Percentiles rank a stretch among this genome's conserved stretches.
Conservation (phyloP, 2,329 filamentous ascomycete genomes). For the Aspergillus fijiensis region DNA sequence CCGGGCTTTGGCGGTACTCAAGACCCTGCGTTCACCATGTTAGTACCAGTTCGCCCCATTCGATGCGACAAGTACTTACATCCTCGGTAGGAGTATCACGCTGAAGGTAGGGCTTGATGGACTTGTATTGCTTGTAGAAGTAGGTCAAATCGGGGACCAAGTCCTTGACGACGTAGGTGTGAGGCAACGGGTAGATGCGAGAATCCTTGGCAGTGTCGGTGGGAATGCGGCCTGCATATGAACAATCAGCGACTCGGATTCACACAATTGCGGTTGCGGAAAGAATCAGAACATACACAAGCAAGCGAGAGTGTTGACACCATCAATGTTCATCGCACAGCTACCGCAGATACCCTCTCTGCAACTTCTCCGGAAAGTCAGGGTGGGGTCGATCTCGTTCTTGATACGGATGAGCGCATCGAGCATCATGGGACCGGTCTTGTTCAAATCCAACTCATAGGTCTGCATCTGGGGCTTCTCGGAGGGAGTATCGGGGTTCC, state of each 20-base stretch:
- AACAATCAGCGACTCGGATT: slow-evolving; percentile 12
- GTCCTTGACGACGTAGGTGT: slow-evolving; percentile 99
- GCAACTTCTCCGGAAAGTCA: slow-evolving; percentile 95
- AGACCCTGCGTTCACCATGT: slow-evolving; percentile 64
- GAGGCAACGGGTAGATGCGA: slow-evolving; percentile 96
- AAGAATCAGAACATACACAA: slow-evolving; percentile 69
- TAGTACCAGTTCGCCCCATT: not conserved
- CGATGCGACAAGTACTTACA: slow-evolving; percentile 54
- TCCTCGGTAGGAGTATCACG: slow-evolving; percentile 79
- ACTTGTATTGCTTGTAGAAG: slow-evolving; percentile 99
- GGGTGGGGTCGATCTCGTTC: slow-evolving; percentile 95
- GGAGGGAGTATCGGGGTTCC: slow-evolving; percentile 90
- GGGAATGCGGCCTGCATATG: slow-evolving; percentile 77
- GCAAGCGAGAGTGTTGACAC: slow-evolving; percentile 95
- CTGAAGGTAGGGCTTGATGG: slow-evolving; percentile 98
- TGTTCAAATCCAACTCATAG: slow-evolving; percentile 94
- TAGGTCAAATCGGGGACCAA: slow-evolving; percentile 95
- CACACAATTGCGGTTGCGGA: not conserved
- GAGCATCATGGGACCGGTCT: slow-evolving; percentile 98
- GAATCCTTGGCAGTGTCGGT: slow-evolving; percentile 75
- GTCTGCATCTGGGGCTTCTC: slow-evolving; percentile 95
- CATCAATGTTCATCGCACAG: slow-evolving; percentile 99
- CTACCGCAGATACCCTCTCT: slow-evolving; percentile 98
- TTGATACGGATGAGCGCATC: slow-evolving; percentile 97
- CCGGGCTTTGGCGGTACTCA: slow-evolving; percentile 87